Base-by-base conservation (phyloP, 306 rosid genomes). In the Inga laurina region DNA sequence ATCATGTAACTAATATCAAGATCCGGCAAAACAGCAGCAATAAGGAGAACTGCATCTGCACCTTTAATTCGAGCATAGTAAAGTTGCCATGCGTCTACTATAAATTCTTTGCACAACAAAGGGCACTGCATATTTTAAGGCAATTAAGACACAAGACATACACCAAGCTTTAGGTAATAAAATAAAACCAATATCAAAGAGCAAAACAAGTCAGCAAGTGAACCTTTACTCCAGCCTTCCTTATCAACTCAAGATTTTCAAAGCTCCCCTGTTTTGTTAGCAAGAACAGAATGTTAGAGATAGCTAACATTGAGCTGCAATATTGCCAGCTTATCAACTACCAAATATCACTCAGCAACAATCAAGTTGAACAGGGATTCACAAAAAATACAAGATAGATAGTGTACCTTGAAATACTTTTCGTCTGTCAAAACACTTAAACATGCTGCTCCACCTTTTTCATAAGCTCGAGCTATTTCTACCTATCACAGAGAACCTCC, bases 401-500 rank as follows among this genome's bases (percentile, higher is more conserved):
- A 48, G 57, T 75, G 83, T 86, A 97, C 99, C 99, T 92, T 89
- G 79, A 97, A 97, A 86, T 81, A 97, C 88, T 97, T 94, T 27
- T 83, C 86, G 82, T 97, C 99, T 2, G 99, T 94, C 86, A 97
- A 77, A 88, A 97, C 97, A 86, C 99, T 96, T 39, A 96, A 93
- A 85, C 99, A 96, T 78, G 99, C 99, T 8, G 99, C 99, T 86
- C 99, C 99, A 61, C 99, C 99, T 83, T 86, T 91, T 92, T 94
- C 99, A 76, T 96, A 94, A 72, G 99, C 90, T 87, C 52, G 85
- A 81, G 98, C 99, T 80, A 96, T 84, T 83, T 94, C 94, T 86
- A 96, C 98, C 30, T 62, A 83, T 75, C 51, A 79, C 52, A 78
- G 35, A 74, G 39, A 83, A 72, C 76, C 62, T 8, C 10, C 69